Base-by-base conservation (phyloP, 2,329 filamentous ascomycete species). In the Didymella pomorum region DNA sequence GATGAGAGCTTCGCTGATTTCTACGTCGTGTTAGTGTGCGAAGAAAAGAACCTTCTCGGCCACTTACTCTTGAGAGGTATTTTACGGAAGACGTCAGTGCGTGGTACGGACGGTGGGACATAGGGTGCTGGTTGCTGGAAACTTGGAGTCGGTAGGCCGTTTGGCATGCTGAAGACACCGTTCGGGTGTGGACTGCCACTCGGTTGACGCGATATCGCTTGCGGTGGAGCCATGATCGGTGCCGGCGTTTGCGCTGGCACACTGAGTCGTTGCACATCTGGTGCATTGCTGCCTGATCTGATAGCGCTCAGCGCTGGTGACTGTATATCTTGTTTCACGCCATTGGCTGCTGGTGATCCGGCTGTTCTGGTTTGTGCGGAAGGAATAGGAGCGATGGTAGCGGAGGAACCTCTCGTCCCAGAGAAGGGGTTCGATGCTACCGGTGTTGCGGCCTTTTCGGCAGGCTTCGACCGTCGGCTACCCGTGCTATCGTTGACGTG, bases 1-100 rank as follows among this genome's bases (percentile, higher is more conserved):
- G 48, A 94, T 84, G 42, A 94, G 81, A 25, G 90, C 88, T 74
- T 90, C 84, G 33, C 82, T 62, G 23, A 64, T 43, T 56, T 61
- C 73, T 76, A 50, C 26, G 14, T 2, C 2, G 21, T 44, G 45
- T 76, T 56, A 77, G 71, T 42, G 58, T 23, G 35, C 12, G 16
- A n/a, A 18, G 14, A 26, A 3, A 33, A 20, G 2, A 11, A 8
- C 16, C 18, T 23, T 14, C 21, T 14, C 16, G 18, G 9, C 16
- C 6, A 69, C 78, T 71, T 77, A 84, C 84, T 79, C 78, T 84
- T 82, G 78, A 66, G 77, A 10, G 71, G 73, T 23, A 52, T 61
- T 39, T 73, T 71, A 29, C 72, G 62, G 62, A 74, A 71, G 42
- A 69, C 68, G 33, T 74, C 72, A 21, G 69, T 65, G 2, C 73